A percentile compares a stretch with the other conserved stretches of the same genome.
phyloP scores from a whole-genome alignment of 805 yeast species.

The Hanseniaspora occidentalis region DNA sequence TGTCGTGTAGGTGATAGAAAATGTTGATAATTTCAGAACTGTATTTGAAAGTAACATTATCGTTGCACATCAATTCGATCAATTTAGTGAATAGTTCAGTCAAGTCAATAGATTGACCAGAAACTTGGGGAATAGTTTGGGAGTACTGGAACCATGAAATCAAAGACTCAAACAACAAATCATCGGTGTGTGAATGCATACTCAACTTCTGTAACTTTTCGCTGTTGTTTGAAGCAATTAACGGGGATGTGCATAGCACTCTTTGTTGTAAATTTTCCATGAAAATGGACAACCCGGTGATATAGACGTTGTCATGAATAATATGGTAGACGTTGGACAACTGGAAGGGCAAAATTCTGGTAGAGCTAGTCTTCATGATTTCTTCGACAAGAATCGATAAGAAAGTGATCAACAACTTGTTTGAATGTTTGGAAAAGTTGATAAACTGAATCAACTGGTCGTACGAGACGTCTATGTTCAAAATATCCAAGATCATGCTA shows the following conservation, averaged over 20 bases:
- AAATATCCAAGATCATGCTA: constrained; percentile 1
- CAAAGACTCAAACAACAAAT: constrained; percentile 15
- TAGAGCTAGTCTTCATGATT: constrained; percentile 17
- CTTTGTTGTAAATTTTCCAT: constrained; percentile 3
- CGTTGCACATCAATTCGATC: constrained; percentile 19
- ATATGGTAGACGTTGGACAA: constrained; percentile 18
- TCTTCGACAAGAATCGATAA: constrained; percentile 25
- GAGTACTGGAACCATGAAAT: constrained; percentile 21
- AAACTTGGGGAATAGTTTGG: constrained; percentile 3
- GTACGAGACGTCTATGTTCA: constrained; percentile 14
- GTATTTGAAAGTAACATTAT: constrained; percentile 14
- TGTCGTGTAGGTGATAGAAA: constrained; percentile 13
- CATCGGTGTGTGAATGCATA: constrained; percentile 7
- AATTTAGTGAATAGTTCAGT: constrained; percentile 19
- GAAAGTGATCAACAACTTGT: constrained; percentile 16
- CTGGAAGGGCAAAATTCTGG: constrained; percentile 9
- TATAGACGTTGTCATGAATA: constrained; percentile 23
- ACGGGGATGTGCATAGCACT: not conserved
- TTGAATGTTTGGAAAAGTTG: constrained; percentile 9
- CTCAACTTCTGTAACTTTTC: constrained; percentile 11
- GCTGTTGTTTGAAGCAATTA: not conserved
- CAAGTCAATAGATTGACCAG: constrained; percentile 15
- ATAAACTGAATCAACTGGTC: constrained; percentile 15
- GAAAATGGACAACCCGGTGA: constrained; percentile 19
- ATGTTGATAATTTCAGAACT: constrained; percentile 18